phyloP scores from a whole-genome alignment of 2,329 filamentous ascomycete species.

The Orbilia brochopaga region DNA sequence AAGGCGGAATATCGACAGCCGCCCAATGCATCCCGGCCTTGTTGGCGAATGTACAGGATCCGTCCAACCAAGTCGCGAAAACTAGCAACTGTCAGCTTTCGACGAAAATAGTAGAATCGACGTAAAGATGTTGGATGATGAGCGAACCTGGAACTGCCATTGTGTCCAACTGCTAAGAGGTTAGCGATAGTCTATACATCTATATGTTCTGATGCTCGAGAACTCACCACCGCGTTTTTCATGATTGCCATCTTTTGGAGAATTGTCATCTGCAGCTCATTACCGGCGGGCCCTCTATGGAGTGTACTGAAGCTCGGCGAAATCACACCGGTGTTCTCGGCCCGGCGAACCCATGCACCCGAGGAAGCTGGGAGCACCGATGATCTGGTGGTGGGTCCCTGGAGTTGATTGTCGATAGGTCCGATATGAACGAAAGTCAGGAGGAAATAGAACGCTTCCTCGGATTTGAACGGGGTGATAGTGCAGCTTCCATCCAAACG shows the following conservation, averaged over 20 bases:
- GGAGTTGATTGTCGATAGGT: constrained; percentile 17
- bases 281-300: background rate
- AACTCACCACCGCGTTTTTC: constrained; percentile 73
- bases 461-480: constrained; percentile 26
- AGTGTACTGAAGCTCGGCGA: constrained; percentile 5
- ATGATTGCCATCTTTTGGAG: constrained; percentile 75
- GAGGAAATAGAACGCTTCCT: constrained; percentile 16
- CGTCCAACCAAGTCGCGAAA: constrained; percentile 80
- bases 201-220: background rate
- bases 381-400: constrained; percentile 14
- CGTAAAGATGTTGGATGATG: no score
- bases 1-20: constrained; percentile 36
- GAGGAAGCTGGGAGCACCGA: constrained; percentile 32
- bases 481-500: constrained; percentile 43
- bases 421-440: constrained; percentile 39
- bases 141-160: constrained; percentile 67
- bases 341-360: constrained; percentile 30
- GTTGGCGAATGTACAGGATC: constrained; percentile 75
- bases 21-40: constrained; percentile 61
- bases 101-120: background rate
- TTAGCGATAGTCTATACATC: constrained; percentile 1
- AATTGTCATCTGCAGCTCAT: constrained; percentile 58
- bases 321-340: constrained; percentile 6
- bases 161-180: constrained; percentile 62
- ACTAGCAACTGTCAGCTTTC: constrained; percentile 58